phyloP scores from a whole-genome alignment of 306 rosid genomes.

The Vachellia pachyceras region DNA sequence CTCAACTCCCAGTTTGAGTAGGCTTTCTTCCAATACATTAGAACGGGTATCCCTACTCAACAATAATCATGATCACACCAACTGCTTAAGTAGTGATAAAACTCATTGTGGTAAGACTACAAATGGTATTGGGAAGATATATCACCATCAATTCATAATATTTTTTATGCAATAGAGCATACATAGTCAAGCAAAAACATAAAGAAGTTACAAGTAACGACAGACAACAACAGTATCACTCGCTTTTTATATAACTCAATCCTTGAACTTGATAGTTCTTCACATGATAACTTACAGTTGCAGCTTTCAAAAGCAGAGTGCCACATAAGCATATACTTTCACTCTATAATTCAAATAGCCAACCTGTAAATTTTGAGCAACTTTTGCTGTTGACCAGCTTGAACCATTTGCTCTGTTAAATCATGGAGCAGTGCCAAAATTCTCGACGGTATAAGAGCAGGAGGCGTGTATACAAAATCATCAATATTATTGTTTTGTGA shows the following conservation, averaged over 20 bases:
- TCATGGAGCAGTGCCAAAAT: conserved; percentile 84
- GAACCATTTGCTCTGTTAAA: conserved; percentile 89
- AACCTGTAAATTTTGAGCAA: conserved; percentile 79
- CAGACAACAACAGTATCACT: background rate
- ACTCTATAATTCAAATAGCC: conserved; percentile 24
- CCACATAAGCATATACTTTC: background rate
- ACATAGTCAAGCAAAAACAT: background rate
- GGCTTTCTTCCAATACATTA: conserved; percentile 31
- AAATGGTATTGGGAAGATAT: background rate
- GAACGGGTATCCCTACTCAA: conserved; percentile 61
- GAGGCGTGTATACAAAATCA: conserved; percentile 86
- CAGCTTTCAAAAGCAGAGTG: background rate
- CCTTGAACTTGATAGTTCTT: background rate
- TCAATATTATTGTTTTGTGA: conserved; percentile 61
- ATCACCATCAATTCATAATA: background rate
- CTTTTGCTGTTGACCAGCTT: conserved; percentile 88
- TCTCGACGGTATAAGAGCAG: conserved; percentile 82
- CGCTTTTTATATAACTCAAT: background rate
- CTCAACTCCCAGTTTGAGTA: conserved; percentile 70
- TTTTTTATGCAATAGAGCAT: background rate
- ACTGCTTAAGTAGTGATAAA: background rate
- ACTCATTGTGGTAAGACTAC: background rate
- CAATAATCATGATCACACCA: conserved; percentile 5
- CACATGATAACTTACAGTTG: background rate
- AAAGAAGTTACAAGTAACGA: background rate